These are phyloP conservation scores for Flagelloscypha sp. DNA, from an alignment of 768 basidiomycete species.

Conservation along the genomic window DNA sequence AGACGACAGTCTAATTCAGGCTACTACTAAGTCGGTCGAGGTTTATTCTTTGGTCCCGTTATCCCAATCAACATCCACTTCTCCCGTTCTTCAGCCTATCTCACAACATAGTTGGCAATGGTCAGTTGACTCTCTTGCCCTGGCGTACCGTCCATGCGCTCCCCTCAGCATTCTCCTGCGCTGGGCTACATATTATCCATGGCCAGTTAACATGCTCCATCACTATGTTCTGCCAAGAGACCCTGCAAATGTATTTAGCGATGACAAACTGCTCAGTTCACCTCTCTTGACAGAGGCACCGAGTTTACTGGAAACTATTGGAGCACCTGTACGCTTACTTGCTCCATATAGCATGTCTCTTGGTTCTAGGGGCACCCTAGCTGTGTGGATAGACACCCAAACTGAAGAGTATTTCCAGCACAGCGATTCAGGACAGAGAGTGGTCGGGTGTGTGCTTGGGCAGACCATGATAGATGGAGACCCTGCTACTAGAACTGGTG, in stretches of 20 bases:
- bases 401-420: slow-evolving; percentile 40
- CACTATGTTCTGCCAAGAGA: slow-evolving; percentile 48
- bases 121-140: too few relatives aligned
- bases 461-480: slow-evolving; percentile 13
- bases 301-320: slow-evolving; percentile 29
- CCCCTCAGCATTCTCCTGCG: slow-evolving; percentile 49
- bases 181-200: slow-evolving; percentile 52
- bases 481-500: too few relatives aligned
- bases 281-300: slow-evolving; percentile 36
- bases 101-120: slow-evolving; percentile 44
- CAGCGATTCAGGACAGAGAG: slow-evolving; percentile 46
- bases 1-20: too few relatives aligned
- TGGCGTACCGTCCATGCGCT: too few relatives aligned
- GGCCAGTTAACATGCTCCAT: slow-evolving; percentile 65
- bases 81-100: slow-evolving; percentile 38
- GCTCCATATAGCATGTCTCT: slow-evolving; percentile 44
- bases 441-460: slow-evolving; percentile 37
- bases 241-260: slow-evolving; percentile 21
- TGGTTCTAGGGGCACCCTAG: slow-evolving; percentile 53
- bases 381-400: slow-evolving; percentile 60
- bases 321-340: slow-evolving; percentile 51
- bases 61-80: too few relatives aligned
- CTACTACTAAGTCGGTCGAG: too few relatives aligned
- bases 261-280: slow-evolving; percentile 24
- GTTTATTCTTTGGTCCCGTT: too few relatives aligned